These are phyloP conservation scores for Diaporthe citriasiana DNA, from an alignment of 2,329 filamentous ascomycete species.

Conservation along the genomic window DNA sequence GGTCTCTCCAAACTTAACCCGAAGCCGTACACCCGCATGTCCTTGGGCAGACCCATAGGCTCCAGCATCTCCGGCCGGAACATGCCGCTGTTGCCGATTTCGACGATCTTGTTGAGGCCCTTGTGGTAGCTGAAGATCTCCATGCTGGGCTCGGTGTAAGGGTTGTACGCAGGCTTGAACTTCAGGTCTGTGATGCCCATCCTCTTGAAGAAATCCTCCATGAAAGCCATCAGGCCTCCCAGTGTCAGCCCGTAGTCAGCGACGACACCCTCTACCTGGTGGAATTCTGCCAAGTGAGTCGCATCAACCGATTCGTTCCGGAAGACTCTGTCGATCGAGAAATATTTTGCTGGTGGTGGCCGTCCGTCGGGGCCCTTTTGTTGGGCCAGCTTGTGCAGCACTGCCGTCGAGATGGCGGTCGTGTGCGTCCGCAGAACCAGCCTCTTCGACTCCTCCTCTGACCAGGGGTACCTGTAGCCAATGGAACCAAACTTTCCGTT, in stretches of 20 bases:
- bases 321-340: constrained; percentile 99
- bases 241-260: constrained; percentile 95
- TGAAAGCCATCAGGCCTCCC: constrained; percentile 90
- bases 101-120: constrained; percentile 90
- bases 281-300: constrained; percentile 97
- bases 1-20: constrained; percentile 92
- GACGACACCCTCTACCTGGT: constrained; percentile 98
- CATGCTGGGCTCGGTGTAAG: constrained; percentile 95
- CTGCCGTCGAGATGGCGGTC: constrained; percentile 90
- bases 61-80: constrained; percentile 98
- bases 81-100: constrained; percentile 99
- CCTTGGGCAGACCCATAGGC: constrained; percentile 91
- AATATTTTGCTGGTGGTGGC: constrained; percentile 85
- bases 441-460: constrained; percentile 85
- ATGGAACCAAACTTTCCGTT: constrained; percentile 94
- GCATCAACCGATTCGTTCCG: constrained; percentile 96
- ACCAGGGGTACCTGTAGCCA: constrained; percentile 96
- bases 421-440: constrained; percentile 97
- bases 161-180: constrained; percentile 96
- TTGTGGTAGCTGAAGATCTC: constrained; percentile 98
- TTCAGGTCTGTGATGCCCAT: constrained; percentile 89
- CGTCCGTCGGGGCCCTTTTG: constrained; percentile 80
- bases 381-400: constrained; percentile 90
- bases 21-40: constrained; percentile 95
- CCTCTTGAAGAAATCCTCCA: constrained; percentile 95